Base-by-base conservation (phyloP, 306 rosid genomes). In the Acacia crassicarpa region DNA sequence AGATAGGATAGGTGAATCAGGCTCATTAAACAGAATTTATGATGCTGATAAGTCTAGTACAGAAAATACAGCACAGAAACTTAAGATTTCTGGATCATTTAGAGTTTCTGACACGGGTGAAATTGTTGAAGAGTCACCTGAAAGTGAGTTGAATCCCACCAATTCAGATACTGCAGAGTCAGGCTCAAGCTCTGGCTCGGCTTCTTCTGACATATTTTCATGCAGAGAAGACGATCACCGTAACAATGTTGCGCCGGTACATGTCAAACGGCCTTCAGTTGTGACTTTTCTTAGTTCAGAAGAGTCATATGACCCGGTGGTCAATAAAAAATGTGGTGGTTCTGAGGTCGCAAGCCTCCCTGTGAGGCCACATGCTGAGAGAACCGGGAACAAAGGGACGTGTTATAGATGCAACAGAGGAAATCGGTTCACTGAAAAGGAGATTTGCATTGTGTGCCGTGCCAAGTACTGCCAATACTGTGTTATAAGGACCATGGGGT, bases 401-500 rank as follows among this genome's bases (percentile, higher is more conserved):
- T 94, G 98, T 78, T 91, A 88, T 68, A 74, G 80, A 75, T 94
- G 98, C 88, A 86, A 83, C 4, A 82, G 45, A 76, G 96, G 97
- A 72, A 92, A 89, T 58, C 76, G 87, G 75, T 76, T 92, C 45
- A 91, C 83, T 1, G 86, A 78, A 76, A 94, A 86, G 89, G 98
- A 90, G 87, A 79, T 90, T 69, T 94, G 98, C 80, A 78, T 94
- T 79, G 93, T 88, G 62, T 91, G 95, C 69, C 83, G 87, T 8
- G 89, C 90, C 20, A 89, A 88, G 86, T 91, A 77, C 81, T 91
- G 95, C 72, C 33, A 17, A 51, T 45, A 62, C 15, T 91, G 95
- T 76, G 87, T 91, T 59, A 54, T 94, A 30, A 89, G 89, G 78
- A 91, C 90, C 76, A 94, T 94, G 98, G 97, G 98, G 69, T 82